Conservation (phyloP, 345 rosid genomes). For the Dovyalis caffra region DNA sequence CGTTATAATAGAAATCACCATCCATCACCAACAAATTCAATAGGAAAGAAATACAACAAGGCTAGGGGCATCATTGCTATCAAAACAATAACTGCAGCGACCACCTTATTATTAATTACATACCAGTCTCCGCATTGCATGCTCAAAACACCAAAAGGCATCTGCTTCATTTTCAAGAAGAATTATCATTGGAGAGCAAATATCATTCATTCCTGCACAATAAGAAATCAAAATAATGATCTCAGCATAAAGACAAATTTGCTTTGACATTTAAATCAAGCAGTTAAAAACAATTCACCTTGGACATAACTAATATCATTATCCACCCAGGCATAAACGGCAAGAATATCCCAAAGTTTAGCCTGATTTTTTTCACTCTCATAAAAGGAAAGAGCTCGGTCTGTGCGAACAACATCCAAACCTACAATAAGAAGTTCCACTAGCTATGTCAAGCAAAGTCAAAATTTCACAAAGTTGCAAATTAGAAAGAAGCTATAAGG, state of each 20-base stretch:
- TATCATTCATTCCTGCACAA: conserved; percentile 89
- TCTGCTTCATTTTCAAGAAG: conserved; percentile 92
- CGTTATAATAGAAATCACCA: not conserved
- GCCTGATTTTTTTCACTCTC: conserved; percentile 65
- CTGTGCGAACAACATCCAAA: conserved; percentile 94
- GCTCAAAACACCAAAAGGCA: conserved; percentile 97
- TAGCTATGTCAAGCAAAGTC: conserved; percentile 6
- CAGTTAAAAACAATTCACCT: conserved; percentile 40
- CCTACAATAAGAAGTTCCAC: conserved; percentile 45
- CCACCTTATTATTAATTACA: conserved; percentile 1
- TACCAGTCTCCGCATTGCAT: conserved; percentile 86
- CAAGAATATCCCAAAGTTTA: conserved; percentile 83
- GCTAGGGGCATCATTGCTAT: not conserved
- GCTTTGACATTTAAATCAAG: conserved; percentile 1
- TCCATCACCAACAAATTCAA: not conserved
- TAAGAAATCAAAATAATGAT: conserved; percentile 10
- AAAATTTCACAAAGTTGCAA: conserved; percentile 2
- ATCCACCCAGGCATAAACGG: conserved; percentile 86
- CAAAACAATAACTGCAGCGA: not conserved
- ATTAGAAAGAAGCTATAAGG: not conserved
- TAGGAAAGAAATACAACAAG: not conserved
- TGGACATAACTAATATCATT: conserved; percentile 91
- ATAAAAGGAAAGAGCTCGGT: conserved; percentile 74
- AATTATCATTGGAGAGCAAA: conserved; percentile 88
- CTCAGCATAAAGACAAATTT: not conserved